phyloP scores from a whole-genome alignment of 2,329 filamentous ascomycete species.

The Claviceps quebecensis region DNA sequence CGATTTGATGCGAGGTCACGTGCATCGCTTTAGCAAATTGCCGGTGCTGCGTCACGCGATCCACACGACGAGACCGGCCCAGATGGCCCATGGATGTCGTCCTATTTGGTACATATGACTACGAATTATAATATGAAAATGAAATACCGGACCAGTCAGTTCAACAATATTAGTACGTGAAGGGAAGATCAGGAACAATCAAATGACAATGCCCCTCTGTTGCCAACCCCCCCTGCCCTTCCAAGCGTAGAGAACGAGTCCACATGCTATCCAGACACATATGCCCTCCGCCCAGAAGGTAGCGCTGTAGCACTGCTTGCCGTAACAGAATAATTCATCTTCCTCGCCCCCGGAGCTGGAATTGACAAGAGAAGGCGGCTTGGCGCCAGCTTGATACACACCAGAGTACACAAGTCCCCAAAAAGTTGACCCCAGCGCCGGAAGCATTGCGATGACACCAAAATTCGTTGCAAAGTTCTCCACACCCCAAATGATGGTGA shows the following conservation, averaged over 20 bases:
- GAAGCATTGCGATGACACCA: slow-evolving; percentile 86
- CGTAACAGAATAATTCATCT: slow-evolving; percentile 57
- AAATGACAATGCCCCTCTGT: slow-evolving; percentile 55
- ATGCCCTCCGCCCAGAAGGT: slow-evolving; percentile 79
- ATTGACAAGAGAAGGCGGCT: slow-evolving; percentile 18
- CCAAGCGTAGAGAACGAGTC: slow-evolving; percentile 67
- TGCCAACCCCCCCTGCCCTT: slow-evolving; percentile 64
- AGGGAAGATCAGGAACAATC: neutral
- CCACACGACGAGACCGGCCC: too few species aligned
- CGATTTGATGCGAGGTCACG: slow-evolving; percentile 17
- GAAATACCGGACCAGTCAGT: neutral
- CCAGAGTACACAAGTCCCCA: slow-evolving; percentile 85
- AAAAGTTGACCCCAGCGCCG: slow-evolving; percentile 72
- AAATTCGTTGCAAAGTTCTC: slow-evolving; percentile 99
- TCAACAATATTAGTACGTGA: neutral
- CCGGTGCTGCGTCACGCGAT: neutral
- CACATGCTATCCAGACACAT: slow-evolving; percentile 66
- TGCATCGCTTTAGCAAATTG: slow-evolving; percentile 6
- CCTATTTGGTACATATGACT: too few species aligned
- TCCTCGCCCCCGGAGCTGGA: slow-evolving; percentile 15
- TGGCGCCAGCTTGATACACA: slow-evolving; percentile 58
- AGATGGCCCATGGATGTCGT: too few species aligned
- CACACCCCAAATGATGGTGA: slow-evolving; percentile 95
- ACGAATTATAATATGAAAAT: neutral
- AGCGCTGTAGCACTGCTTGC: slow-evolving; percentile 62